phyloP scores from a whole-genome alignment of 2,329 filamentous ascomycete genomes.

The Ophiostoma quercus region DNA sequence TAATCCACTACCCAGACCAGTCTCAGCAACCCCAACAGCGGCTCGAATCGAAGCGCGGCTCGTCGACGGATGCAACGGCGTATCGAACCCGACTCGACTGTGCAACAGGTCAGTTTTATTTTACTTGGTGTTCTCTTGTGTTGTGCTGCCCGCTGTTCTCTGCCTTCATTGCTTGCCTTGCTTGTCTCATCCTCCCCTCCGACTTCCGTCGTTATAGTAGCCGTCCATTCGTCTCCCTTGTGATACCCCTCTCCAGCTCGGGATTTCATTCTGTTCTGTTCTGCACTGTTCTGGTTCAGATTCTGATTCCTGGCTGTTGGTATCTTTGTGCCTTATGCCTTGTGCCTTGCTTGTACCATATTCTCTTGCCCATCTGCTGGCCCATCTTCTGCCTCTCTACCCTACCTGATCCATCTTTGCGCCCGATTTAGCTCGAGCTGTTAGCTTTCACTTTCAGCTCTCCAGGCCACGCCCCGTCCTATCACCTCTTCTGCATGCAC shows the following conservation, averaged over 20 bases:
- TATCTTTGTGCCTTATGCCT: background rate
- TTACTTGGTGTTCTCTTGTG: background rate
- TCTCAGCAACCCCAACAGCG: background rate
- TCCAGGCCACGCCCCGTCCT: background rate
- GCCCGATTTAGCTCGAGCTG: background rate
- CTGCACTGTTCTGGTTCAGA: no score
- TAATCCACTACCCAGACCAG: no score
- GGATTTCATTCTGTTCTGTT: no score
- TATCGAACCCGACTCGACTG: constrained; percentile 11
- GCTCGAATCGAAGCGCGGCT: constrained; percentile 3
- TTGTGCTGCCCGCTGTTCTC: background rate
- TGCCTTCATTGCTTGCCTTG: background rate
- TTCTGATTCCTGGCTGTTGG: background rate
- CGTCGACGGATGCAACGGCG: constrained; percentile 19
- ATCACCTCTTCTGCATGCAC: background rate
- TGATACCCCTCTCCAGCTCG: background rate
- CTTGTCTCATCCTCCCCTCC: background rate
- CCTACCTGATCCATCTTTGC: background rate
- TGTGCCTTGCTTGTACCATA: no score
- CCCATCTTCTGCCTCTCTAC: background rate
- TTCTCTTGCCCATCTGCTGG: background rate
- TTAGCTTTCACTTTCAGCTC: background rate
- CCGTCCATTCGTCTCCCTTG: background rate
- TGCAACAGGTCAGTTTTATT: background rate
- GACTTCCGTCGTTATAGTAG: background rate